Evolutionary conservation across 1,284 basidiomycete species (phyloP), one percentile per base, ranked within the genome.

Genomic region (Lentinula novae-zelandiae): DNA sequence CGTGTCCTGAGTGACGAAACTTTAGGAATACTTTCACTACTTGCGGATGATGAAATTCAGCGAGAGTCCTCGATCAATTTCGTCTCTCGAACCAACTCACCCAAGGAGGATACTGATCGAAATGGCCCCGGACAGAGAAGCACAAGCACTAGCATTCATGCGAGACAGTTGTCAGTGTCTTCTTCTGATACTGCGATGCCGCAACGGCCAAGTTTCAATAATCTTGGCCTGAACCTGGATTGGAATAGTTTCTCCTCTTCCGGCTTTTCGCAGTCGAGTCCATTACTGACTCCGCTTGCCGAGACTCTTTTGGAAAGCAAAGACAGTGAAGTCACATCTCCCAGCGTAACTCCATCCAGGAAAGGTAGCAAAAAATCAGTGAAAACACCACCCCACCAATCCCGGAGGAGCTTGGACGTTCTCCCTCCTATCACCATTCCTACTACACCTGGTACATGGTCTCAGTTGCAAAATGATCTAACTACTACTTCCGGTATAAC

Each of bases 1-100:
- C 75, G 74, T 54, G 71, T 91, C 53, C 83, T 91, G 61, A 76
- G 82, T 3, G 89, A 90, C 60, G 88, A 90, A 60, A 90, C 86
- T 0, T 76, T 88, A 9, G 83, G 84, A 6, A 71, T 85, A 56
- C 70, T 86, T 42, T 79, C 82, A 1, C 74, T 84, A 56, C 67
- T 82, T 40, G 79, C 81, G 44, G 67, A 60, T 9, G 63, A 68
- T 53, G 61, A 66, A 9, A 68, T 71, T 36, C 71, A 73, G 0
- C 69, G 75, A 0, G 66, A 71, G 0, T 74, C 76, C 57, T 74
- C 69, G 17, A 60, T 78, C 33, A 53, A 51, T 56, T 53, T 53
- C 13, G 9, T 44, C 17, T 17, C 55, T 44, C 20, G 15, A 5
- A 55, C 50, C 27, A 34, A 36, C 17, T 8, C 44, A 20, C 8